These are phyloP conservation scores for Coniochaeta sp. DNA, from an alignment of 2,329 filamentous ascomycete species.

Conservation along the genomic window DNA sequence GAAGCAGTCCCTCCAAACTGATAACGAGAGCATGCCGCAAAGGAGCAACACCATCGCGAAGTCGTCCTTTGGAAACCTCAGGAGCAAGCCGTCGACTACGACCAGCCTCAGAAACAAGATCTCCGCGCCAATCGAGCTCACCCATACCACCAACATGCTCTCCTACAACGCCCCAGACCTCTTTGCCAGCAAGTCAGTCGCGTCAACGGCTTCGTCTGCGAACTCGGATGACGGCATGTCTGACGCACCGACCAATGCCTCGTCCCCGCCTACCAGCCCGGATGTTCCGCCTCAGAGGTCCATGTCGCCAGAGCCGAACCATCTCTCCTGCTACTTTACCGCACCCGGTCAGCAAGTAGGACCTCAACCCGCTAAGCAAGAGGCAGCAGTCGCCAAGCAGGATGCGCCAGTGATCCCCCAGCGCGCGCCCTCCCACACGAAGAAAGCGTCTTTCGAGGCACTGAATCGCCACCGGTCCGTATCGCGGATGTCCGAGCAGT, in stretches of 20 bases:
- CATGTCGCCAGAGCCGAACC: constrained; percentile 55
- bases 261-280: constrained; percentile 62
- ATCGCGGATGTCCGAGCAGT: constrained; percentile 50
- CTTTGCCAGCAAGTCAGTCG: constrained; percentile 37
- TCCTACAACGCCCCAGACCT: constrained; percentile 92
- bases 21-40: constrained; percentile 30
- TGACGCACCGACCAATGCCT: constrained; percentile 52
- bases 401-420: constrained; percentile 65
- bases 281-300: constrained; percentile 47
- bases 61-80: constrained; percentile 38
- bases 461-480: constrained; percentile 40
- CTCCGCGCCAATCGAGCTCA: constrained; percentile 76
- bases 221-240: constrained; percentile 63
- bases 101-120: constrained; percentile 74
- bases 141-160: constrained; percentile 94
- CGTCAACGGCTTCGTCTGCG: constrained; percentile 42
- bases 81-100: constrained; percentile 77
- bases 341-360: constrained; percentile 33
- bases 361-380: constrained; percentile 23
- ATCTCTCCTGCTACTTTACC: constrained; percentile 60
- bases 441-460: constrained; percentile 64
- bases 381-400: constrained; percentile 13
- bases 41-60: constrained; percentile 47
- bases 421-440: constrained; percentile 81
- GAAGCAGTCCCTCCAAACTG: constrained; percentile 47